These are phyloP conservation scores for Yamadazyma nakazawae DNA, from an alignment of 805 yeast species.

Conservation along the genomic window DNA sequence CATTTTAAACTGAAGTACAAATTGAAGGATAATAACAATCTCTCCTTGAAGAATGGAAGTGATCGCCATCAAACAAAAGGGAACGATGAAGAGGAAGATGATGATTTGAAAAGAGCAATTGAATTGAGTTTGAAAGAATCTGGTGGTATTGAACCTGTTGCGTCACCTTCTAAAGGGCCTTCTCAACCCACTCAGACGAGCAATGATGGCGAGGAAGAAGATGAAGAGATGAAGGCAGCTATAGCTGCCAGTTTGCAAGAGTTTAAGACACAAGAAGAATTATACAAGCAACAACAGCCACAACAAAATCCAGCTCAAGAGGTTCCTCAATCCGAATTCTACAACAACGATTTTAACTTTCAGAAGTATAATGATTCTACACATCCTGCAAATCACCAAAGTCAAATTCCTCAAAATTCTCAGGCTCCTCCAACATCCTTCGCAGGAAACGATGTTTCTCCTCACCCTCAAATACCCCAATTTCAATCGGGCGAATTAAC, in stretches of 20 bases:
- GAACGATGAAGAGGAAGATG: constrained; percentile 53
- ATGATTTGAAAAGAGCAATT: constrained; percentile 72
- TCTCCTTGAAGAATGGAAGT: constrained; percentile 2
- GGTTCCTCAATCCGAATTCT: constrained; percentile 23
- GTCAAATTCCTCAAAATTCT: background rate
- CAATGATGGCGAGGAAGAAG: constrained; percentile 47
- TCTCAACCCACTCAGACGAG: constrained; percentile 19
- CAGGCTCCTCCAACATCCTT: constrained; percentile 2
- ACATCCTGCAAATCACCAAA: background rate
- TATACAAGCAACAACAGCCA: constrained; percentile 14
- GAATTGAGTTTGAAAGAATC: constrained; percentile 70
- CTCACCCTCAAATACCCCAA: constrained; percentile 1
- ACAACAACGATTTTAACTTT: constrained; percentile 26
- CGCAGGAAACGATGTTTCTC: background rate
- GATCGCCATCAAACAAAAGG: background rate
- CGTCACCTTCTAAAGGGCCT: constrained; percentile 13
- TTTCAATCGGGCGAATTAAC: constrained; percentile 38
- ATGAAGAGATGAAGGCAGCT: constrained; percentile 86
- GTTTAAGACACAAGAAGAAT: constrained; percentile 40
- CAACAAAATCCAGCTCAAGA: constrained; percentile 14
- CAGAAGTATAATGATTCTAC: constrained; percentile 1
- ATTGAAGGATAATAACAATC: constrained; percentile 5
- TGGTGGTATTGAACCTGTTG: constrained; percentile 14
- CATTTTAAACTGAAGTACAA: constrained; percentile 33
- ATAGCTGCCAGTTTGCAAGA: constrained; percentile 88